Base-by-base conservation (phyloP, 139 green algal genomes). In the Chlamydomonas incerta region DNA sequence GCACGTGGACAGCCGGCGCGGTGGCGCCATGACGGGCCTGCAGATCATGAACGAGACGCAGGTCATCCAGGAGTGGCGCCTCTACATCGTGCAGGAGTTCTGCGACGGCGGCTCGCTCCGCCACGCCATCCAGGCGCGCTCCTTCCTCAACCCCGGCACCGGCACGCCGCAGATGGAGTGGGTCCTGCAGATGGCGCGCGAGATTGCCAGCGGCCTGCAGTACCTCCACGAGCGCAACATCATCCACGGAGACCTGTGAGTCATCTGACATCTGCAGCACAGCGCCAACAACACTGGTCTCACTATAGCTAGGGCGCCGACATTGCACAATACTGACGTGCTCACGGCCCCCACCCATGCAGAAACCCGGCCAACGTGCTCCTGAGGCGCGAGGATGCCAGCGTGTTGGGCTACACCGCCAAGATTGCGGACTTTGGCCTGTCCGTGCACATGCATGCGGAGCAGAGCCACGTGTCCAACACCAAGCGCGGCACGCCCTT, bases 51-150 rank as follows among this genome's bases (percentile, higher is more conserved):
- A 87, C 62, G 62, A 87, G n/a, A 79, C 46, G 31, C 62, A 86
- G 80, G 80, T 62, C 80, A 86, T 86, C 35, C 80, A 71, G 65
- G 88, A 92, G 76, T 92, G 87, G 85, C 72, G 89, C 70, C 88
- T 92, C 57, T 92, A 92, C 72, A 92, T 92, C 62, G 85, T 92
- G 67, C 88, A 91, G 83, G 83, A 91, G 74, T 89, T 50, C 72
- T 90, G 83, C 60, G 68, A 87, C 73, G 82, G 68, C 15, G 83
- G 83, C 72, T 74, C 29, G 26, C 47, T 91, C 46, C 28, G 88
- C n/a, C 76, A 89, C 57, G 80, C 72, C 34, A 72, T 87, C 35
- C 58, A 90, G 72, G 81, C 89, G 9, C 72, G 73, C 28, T 77
- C 68, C 52, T 86, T 86, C 80, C 68, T 80, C 52, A 86, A 72